phyloP scores from a whole-genome alignment of 208 protist species.

The Leishmania aethiopica region DNA sequence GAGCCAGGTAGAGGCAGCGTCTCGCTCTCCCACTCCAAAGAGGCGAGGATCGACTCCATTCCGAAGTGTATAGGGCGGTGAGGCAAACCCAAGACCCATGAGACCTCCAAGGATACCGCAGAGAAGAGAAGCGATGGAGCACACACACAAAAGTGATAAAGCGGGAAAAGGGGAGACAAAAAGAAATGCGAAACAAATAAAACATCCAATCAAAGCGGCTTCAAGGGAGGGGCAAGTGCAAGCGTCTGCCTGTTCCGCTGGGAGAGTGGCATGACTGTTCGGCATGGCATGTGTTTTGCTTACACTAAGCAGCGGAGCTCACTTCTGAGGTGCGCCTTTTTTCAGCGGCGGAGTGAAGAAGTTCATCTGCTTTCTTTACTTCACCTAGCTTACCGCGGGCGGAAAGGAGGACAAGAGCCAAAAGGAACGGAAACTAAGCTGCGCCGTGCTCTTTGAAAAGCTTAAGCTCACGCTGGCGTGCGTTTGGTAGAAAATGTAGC shows the following conservation, averaged over 20 bases:
- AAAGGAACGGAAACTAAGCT: background rate
- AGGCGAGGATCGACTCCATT: slow-evolving; percentile 26
- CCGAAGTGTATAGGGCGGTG: background rate
- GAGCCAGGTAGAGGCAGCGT: slow-evolving; percentile 34
- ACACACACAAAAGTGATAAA: background rate
- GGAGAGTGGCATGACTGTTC: background rate
- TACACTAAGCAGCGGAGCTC: background rate
- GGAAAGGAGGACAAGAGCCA: background rate
- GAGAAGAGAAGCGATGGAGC: background rate
- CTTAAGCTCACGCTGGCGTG: background rate
- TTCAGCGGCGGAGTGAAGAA: background rate
- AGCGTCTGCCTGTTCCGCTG: background rate
- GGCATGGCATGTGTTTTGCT: too few species aligned
- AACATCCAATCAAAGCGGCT: background rate
- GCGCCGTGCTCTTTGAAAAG: background rate
- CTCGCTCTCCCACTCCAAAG: slow-evolving; percentile 39
- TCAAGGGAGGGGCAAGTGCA: background rate
- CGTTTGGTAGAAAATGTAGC: background rate
- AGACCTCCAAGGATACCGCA: background rate
- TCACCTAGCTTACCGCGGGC: background rate
- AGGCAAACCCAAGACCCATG: background rate
- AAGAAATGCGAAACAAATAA: background rate
- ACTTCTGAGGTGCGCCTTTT: background rate
- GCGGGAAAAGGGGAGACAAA: background rate
- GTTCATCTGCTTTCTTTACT: background rate